Base-by-base conservation (phyloP, 2,329 filamentous ascomycete genomes). In the Aspergillus melleus region DNA sequence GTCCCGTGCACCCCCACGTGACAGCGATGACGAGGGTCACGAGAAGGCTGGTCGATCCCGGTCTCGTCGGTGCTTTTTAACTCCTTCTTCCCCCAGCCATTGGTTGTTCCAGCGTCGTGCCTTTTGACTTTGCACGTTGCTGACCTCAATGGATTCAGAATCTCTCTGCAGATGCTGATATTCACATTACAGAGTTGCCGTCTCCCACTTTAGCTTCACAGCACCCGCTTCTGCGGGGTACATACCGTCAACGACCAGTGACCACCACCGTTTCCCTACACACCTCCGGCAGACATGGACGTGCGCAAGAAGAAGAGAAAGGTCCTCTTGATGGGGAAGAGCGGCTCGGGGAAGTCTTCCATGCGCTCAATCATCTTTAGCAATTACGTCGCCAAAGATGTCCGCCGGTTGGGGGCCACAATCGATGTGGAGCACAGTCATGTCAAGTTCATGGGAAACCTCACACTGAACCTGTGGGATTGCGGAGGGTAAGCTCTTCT, bases 351-450 rank as follows among this genome's bases (percentile, higher is more conserved):
- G 57, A 99, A 99, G 79, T 97, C 93, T 47, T 97, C 92, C 58
- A 99, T 99, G 95, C 87, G 95, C 65, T 95, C 90, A 72, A 98
- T 99, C 73, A 97, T 99, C 75, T 99, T 99, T 79, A 96, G 91
- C 82, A 98, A 98, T 78, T 98, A 97, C 76, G 93, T 98, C 66
- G 95, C 95, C 58, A 92, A 96, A 73, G 95, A 99, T 76, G 96
- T 96, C 6, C 86, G 95, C 44, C 84, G 95, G 60, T 82, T 99
- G 58, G 95, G 95, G 66, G 95, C 95, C 1, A 99, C 95, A 12
- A 98, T 99, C 74, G 95, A 99, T 74, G 95, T 99, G 61, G 95
- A 99, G 78, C 90, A 98, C 71, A 97, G 92, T 63, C 95, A 97
- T 79, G 95, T 98, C 78, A 96, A 96, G 77, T 99, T 99, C 80